A percentile compares a stretch with the other conserved stretches of the same genome.
These are phyloP conservation scores for Aristolochia fimbriata DNA, from an alignment of 164 flowering plant species.

Conservation along the genomic window DNA sequence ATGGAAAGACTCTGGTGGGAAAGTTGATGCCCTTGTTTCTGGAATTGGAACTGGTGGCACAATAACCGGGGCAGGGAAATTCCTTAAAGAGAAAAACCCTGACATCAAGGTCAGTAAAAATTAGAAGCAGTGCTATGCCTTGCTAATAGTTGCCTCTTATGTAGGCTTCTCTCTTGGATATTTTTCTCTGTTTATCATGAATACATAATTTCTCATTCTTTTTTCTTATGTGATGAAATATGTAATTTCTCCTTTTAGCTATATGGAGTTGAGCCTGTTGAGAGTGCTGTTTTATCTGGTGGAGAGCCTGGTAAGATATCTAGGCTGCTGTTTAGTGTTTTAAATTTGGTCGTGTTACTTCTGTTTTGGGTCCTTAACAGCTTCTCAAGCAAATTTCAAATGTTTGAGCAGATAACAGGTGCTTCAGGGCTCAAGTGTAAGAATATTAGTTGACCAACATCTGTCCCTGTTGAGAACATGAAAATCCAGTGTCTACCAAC, in stretches of 20 bases:
- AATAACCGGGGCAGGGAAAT: constrained; percentile 66
- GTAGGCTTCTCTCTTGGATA: background rate
- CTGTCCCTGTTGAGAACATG: no score
- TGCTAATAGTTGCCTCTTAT: background rate
- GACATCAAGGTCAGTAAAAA: constrained; percentile 40
- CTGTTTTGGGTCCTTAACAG: background rate
- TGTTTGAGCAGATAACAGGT: no score
- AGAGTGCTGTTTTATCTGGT: background rate
- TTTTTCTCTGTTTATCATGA: background rate
- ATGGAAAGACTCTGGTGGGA: constrained; percentile 64
- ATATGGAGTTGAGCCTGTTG: background rate
- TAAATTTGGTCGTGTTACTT: background rate
- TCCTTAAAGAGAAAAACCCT: constrained; percentile 60
- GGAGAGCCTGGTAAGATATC: background rate
- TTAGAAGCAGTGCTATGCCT: background rate
- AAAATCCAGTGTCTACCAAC: no score
- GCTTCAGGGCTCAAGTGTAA: no score
- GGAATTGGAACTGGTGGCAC: constrained; percentile 93
- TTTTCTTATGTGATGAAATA: background rate
- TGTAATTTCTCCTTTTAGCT: background rate
- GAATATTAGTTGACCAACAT: no score
- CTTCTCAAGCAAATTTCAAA: background rate
- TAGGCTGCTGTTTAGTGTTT: background rate
- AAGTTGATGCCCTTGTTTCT: constrained; percentile 60
- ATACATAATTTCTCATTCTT: background rate